Evolutionary conservation across 2,329 filamentous ascomycete genomes (phyloP), one percentile per base, ranked within the genome.

Genomic region (Nothophoma quercina): DNA sequence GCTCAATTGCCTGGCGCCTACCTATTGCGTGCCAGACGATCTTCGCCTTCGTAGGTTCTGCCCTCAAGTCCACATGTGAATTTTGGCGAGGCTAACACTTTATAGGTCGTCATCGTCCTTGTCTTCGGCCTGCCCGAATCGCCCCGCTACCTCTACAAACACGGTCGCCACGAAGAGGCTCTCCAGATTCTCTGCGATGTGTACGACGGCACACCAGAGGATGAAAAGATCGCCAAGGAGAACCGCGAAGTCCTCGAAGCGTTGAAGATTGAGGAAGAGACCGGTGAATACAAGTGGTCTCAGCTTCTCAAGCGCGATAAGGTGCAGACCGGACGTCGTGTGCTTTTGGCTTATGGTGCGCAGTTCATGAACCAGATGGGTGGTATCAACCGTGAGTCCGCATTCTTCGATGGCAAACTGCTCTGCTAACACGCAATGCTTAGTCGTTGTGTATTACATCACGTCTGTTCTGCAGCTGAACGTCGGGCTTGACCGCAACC

Each of bases 181-280:
- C 74, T 76, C 72, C 34, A 56, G 62, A 79, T 83, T 12, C 74
- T 83, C 18, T 79, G 80, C 16, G 79, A 79, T 5, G 77, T 84
- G 4, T 75, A 73, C 42, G 78, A 78, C 16, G 67, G 66, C 12
- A 67, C 83, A 35, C 59, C 60, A 78, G 78, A 85, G 30, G 79
- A 82, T 55, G 73, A 73, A 73, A 28, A 81, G 85, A 85, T 85
- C 66, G 70, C 67, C 2, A 77, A 81, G 47, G 64, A 79, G 8
- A 84, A 88, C 25, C 36, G 41, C 8, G 63, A 75, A 7, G 73
- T 77, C 8, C 59, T 77, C 1, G 68, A 72, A 25, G 71, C 72
- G 0, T 39, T 77, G 5, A 67, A 64, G 25, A 36, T 76, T 1
- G 74, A 77, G 45, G 57, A 69, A 47, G 65, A 70, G 49, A 63